Conservation (phyloP, 495 filamentous ascomycete species). For the Hypoxylon fuscum region DNA sequence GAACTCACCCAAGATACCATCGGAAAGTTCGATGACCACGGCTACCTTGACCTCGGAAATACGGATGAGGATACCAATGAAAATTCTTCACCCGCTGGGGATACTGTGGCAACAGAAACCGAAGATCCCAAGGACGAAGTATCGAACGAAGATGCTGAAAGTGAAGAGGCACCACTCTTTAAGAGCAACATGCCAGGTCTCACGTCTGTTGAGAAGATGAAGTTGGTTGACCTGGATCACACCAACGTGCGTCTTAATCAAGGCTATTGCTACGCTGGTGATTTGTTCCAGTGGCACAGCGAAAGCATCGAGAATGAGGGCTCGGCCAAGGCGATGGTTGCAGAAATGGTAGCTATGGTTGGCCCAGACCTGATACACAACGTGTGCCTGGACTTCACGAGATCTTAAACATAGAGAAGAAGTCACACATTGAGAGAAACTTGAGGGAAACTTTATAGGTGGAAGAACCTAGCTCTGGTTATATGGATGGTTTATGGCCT, state of each 20-base stretch:
- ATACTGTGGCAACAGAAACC: slow-evolving; percentile 44
- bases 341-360: slow-evolving; percentile 79
- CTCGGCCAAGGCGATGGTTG: slow-evolving; percentile 68
- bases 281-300: slow-evolving; percentile 73
- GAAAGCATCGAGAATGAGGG: slow-evolving; percentile 44
- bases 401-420: background rate
- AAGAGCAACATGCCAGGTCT: slow-evolving; percentile 79
- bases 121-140: slow-evolving; percentile 38
- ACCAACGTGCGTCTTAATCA: slow-evolving; percentile 46
- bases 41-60: slow-evolving; percentile 73
- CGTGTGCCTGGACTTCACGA: slow-evolving; percentile 56
- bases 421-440: background rate
- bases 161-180: slow-evolving; percentile 67
- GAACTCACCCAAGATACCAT: slow-evolving; percentile 72
- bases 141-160: slow-evolving; percentile 27
- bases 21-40: slow-evolving; percentile 67
- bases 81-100: slow-evolving; percentile 23
- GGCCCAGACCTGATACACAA: slow-evolving; percentile 71
- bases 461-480: background rate
- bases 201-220: slow-evolving; percentile 70
- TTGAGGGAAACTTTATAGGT: background rate
- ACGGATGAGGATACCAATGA: slow-evolving; percentile 47
- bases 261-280: slow-evolving; percentile 52
- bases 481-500: background rate
- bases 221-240: slow-evolving; percentile 68